Evolutionary conservation across 805 yeast species (phyloP).

Genomic region (Wickerhamomyces subpelliculosus): DNA sequence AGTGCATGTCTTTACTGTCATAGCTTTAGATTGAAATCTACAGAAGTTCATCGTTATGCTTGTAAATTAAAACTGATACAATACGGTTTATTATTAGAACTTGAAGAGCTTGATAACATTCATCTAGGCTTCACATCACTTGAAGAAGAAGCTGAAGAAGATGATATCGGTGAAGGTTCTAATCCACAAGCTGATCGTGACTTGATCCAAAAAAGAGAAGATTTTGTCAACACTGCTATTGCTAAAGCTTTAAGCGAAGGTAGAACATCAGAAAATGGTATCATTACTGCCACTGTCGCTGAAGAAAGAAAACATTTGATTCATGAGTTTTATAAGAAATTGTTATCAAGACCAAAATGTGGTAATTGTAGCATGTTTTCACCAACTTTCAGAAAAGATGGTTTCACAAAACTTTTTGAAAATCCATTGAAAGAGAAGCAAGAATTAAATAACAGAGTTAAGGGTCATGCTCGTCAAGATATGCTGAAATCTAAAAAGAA

Average conservation of each 20-base stretch:
- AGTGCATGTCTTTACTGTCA: slow-evolving; percentile 88
- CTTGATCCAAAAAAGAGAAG: slow-evolving; percentile 53
- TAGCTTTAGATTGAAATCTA: slow-evolving; percentile 60
- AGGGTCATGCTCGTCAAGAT: slow-evolving; percentile 69
- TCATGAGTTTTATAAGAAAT: slow-evolving; percentile 66
- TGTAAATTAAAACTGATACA: slow-evolving; percentile 80
- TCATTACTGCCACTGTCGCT: slow-evolving; percentile 74
- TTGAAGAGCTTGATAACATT: slow-evolving; percentile 65
- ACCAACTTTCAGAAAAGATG: slow-evolving; percentile 92
- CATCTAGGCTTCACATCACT: slow-evolving; percentile 26
- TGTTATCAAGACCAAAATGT: slow-evolving; percentile 78
- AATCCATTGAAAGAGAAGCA: slow-evolving; percentile 80
- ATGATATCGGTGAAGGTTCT: slow-evolving; percentile 24
- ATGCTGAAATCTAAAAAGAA: slow-evolving; percentile 43
- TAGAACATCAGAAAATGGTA: slow-evolving; percentile 57
- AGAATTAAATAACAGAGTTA: slow-evolving; percentile 69
- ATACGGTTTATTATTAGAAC: slow-evolving; percentile 80
- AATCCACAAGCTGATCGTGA: slow-evolving; percentile 37
- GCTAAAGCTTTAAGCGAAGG: slow-evolving; percentile 73
- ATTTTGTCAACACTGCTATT: slow-evolving; percentile 66
- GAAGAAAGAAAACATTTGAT: slow-evolving; percentile 78
- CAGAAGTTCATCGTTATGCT: slow-evolving; percentile 68
- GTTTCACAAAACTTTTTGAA: slow-evolving; percentile 88
- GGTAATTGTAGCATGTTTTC: slow-evolving; percentile 95
- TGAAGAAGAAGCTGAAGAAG: slow-evolving; percentile 40